phyloP scores from a whole-genome alignment of 176 grass and related monocot genomes.

The Poa annua region DNA sequence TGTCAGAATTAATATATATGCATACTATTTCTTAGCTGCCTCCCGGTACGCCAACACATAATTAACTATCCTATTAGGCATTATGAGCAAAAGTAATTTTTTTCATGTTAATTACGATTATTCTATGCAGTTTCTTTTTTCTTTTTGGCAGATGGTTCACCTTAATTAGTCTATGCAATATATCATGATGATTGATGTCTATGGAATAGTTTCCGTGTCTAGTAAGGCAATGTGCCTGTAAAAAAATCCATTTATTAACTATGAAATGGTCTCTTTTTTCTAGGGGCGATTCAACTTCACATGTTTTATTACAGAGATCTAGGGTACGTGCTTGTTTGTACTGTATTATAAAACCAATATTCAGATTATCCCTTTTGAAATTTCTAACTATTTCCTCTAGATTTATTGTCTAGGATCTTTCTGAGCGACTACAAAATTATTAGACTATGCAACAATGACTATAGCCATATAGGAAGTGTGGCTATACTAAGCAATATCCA shows the following conservation, averaged over 20 bases:
- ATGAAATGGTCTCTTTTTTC: background rate
- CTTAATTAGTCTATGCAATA: background rate
- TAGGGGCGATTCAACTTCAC: background rate
- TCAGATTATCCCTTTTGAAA: background rate
- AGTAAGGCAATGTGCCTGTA: background rate
- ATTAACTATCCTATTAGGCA: constrained; percentile 7
- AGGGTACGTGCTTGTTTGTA: background rate
- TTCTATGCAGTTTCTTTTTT: background rate
- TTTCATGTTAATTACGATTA: background rate
- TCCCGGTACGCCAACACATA: background rate
- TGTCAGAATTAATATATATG: constrained; percentile 16
- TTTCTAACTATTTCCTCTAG: background rate
- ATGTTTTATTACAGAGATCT: background rate
- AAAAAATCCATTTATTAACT: background rate
- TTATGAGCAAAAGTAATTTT: background rate
- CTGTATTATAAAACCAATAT: background rate
- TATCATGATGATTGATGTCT: background rate
- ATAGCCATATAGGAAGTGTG: constrained; percentile 9
- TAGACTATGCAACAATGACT: background rate
- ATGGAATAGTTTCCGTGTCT: background rate
- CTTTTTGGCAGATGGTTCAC: background rate
- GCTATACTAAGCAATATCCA: background rate
- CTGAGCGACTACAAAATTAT: background rate
- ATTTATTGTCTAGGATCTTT: background rate
- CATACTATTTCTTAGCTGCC: background rate